A percentile compares a stretch with the other conserved stretches of the same genome.
phyloP scores from a whole-genome alignment of 2,329 filamentous ascomycete species.

The Ceratocystis cubensis region DNA sequence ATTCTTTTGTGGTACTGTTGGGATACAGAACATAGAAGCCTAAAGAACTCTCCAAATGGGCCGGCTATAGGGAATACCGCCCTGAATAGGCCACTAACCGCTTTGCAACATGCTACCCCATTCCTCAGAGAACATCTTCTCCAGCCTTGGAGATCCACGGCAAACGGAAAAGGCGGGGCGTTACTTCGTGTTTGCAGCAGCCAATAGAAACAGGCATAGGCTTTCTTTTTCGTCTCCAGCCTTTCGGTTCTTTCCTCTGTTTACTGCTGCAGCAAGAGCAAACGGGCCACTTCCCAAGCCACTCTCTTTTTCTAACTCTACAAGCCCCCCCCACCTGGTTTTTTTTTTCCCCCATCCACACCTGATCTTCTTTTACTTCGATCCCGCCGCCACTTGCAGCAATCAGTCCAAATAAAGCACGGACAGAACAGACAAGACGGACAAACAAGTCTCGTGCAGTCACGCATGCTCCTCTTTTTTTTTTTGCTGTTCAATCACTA shows the following conservation, averaged over 20 bases:
- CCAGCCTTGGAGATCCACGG: neutral
- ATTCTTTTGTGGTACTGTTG: neutral
- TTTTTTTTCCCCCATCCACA: neutral
- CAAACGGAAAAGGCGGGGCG: neutral
- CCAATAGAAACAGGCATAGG: neutral
- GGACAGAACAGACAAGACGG: neutral
- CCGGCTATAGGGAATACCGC: neutral
- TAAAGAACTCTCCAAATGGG: neutral
- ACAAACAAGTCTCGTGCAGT: conserved; percentile 3
- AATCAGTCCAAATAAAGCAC: neutral
- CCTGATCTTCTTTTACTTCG: neutral
- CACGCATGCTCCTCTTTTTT: neutral
- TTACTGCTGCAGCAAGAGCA: neutral
- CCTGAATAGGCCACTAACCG: neutral
- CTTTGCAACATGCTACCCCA: neutral
- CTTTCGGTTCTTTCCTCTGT: neutral
- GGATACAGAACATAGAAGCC: neutral
- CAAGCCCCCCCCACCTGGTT: too few species aligned
- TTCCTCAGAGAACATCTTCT: neutral
- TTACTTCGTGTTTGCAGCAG: neutral
- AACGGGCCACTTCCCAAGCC: neutral
- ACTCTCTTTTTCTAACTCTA: neutral
- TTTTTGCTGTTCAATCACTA: neutral
- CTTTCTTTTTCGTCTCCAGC: neutral
- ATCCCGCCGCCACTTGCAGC: neutral